A percentile compares a stretch with the other conserved stretches of the same genome.
These are phyloP conservation scores for Sporothrix phasma DNA, from an alignment of 2,329 filamentous ascomycete species.

Conservation along the genomic window DNA sequence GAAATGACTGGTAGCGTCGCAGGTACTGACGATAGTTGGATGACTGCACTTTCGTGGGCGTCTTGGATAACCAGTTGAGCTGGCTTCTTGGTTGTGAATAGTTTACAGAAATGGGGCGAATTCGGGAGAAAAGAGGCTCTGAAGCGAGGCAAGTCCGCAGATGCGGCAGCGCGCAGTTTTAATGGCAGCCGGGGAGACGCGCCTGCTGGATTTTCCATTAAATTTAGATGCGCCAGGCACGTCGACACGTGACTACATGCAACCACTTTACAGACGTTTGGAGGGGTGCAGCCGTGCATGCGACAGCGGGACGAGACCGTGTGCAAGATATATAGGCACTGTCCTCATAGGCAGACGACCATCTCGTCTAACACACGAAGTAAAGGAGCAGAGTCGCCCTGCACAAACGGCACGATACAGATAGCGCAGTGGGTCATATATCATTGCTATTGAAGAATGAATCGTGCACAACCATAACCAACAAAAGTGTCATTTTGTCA, in stretches of 20 bases:
- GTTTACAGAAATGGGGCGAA: conserved; percentile 5
- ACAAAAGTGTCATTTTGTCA: neutral
- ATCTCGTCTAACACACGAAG: neutral
- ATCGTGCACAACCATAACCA: neutral
- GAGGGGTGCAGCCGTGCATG: neutral
- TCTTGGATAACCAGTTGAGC: neutral
- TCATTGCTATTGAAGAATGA: neutral
- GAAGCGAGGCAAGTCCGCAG: neutral
- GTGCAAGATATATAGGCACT: neutral
- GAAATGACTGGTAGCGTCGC: neutral
- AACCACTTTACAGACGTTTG: neutral
- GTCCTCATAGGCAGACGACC: neutral
- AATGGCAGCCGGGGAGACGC: conserved; percentile 11
- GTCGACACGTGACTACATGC: conserved; percentile 12
- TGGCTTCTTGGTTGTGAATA: neutral
- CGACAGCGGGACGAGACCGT: neutral
- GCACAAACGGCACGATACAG: neutral
- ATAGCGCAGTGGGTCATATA: neutral
- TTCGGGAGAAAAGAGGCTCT: neutral
- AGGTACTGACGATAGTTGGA: neutral
- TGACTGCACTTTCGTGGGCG: neutral
- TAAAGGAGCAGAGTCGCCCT: neutral
- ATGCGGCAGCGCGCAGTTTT: neutral
- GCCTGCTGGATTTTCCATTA: neutral
- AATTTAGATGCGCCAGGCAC: neutral